Percentiles rank a stretch among this genome's conserved stretches.
phyloP scores from a whole-genome alignment of 495 filamentous ascomycete species.

The Xylaria bambusicola region DNA sequence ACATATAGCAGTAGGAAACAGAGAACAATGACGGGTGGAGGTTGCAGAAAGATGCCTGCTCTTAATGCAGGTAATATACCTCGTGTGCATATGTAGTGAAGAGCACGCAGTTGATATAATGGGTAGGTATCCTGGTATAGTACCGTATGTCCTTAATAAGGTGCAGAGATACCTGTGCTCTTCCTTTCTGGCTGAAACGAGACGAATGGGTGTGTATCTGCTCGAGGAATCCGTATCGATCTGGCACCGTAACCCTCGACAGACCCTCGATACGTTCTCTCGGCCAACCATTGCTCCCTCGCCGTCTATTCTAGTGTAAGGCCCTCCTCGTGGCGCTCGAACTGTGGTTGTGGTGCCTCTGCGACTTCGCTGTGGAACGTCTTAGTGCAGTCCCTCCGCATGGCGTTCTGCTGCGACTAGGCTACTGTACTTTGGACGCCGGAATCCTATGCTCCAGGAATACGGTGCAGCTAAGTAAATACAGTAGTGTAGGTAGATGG shows the following conservation, averaged over 20 bases:
- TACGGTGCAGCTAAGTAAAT: too few relatives aligned
- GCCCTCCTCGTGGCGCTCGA: slow-evolving; percentile 4
- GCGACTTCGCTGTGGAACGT: slow-evolving; percentile 8
- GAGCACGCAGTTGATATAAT: too few relatives aligned
- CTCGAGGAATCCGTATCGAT: slow-evolving; percentile 6
- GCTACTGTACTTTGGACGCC: too few relatives aligned
- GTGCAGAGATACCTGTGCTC: slow-evolving; percentile 13
- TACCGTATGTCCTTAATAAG: slow-evolving; percentile 3
- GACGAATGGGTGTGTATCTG: neutral
- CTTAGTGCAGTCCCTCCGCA: slow-evolving; percentile 7
- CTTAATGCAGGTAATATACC: slow-evolving; percentile 32
- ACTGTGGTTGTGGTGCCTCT: slow-evolving; percentile 2
- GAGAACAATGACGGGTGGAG: slow-evolving; percentile 20
- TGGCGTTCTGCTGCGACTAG: too few relatives aligned
- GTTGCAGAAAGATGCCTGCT: slow-evolving; percentile 26
- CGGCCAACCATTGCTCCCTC: neutral
- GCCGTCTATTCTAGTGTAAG: slow-evolving; percentile 16
- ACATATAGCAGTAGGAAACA: slow-evolving; percentile 22
- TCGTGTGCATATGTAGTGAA: slow-evolving; percentile 9
- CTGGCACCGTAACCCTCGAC: neutral
- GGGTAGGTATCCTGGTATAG: too few relatives aligned
- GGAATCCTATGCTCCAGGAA: too few relatives aligned
- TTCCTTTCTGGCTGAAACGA: slow-evolving; percentile 9
- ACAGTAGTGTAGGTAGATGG: neutral
- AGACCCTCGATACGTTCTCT: neutral